Base-by-base conservation (phyloP, 352 stramenopile genomes). In the Thraustotheca clavata region DNA sequence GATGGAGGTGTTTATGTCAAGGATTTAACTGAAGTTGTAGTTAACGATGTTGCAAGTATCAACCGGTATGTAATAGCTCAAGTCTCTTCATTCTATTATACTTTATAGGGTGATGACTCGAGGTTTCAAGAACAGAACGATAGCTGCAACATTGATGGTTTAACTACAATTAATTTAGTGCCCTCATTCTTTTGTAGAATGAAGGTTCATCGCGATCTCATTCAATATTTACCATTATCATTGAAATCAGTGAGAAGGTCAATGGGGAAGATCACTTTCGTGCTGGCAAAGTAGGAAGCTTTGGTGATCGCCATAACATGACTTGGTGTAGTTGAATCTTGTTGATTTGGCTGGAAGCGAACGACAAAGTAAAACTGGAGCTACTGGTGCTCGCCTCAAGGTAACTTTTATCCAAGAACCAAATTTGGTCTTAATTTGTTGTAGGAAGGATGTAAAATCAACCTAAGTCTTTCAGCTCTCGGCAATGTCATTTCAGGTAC, bases 1-100 rank as follows among this genome's bases (percentile, higher is more conserved):
- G 76, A 90, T 33, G 77, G 80, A 7, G 77, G 79, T 0, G 86
- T 96, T 4, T 97, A 92, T 69, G 86, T 97, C 26, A 90, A 97
- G 31, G 86, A 96, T 38, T 77, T 97, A 7, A 94, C 75, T 0
- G 80, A 91, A 46, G 74, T 96, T 1, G 77, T 94, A 16, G 84
- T 96, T 16, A 70, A 65, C 7, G 73, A 88, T 36, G 76, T 87
- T 5, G 74, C 87, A n/a, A 82, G 77, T 20, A 89, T 94, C 68
- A 89, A 91, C 70, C 73, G 60, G 71, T 76, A 62, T 0, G 33
- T 32, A 33, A 16, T 62, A 14, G 35, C 26, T 27, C 12, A 24
- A 12, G 33, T 26, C 39, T 7, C 8, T 38, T 40, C 50, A 57
- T 9, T 40, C 29, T 65, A 14, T 16, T 57, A 18, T 52, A 49